Evolutionary conservation across 108 stramenopile species (phyloP), one percentile per base, ranked within the genome.

Genomic region (Skeletonema marinoi): DNA sequence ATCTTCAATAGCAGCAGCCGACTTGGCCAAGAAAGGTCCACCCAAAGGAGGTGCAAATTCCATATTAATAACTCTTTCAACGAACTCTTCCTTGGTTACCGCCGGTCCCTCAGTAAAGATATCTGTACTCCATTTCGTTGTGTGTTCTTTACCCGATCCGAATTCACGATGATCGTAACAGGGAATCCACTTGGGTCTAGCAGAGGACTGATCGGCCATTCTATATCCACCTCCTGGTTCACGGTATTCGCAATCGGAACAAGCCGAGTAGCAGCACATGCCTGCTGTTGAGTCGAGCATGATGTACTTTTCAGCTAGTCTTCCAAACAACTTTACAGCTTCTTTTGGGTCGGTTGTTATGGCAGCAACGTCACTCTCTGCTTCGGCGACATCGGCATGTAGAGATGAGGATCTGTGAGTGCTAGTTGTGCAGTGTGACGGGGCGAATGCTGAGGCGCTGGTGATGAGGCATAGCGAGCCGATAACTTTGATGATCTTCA

Each of bases 291-390:
- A 82, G 63, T 94, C 93, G 35, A 92, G 65, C 91, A 94, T 78
- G 41, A 95, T 92, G 67, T 95, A 95, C 59, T 92, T 95, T 81
- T 95, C 93, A 6, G 93, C 93, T 44, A 95, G 66, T 36, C 93
- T 71, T 39, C 93, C 93, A 71, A 95, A 95, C 6, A 95, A 10
- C 75, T 91, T 91, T 50, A 95, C 91, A 3, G 85, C 88, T 68
- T 94, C 93, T 68, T 91, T 92, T 0, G 90, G 90, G 42, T 90
- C 89, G 5, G 88, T 85, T 42, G 71, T 30, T 21, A 76, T 75
- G 33, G 39, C 68, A 3, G 36, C 65, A 9, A 11, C 51, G 33
- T 73, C 68, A 48, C 46, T 54, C 36, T 35, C 7, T 38, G 81
- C 44, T 54, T 32, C 73, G 16, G 65, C 50, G 13, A 79, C 51